Conservation (phyloP, 257 asterid species). For the Cynanchum wilfordii region DNA sequence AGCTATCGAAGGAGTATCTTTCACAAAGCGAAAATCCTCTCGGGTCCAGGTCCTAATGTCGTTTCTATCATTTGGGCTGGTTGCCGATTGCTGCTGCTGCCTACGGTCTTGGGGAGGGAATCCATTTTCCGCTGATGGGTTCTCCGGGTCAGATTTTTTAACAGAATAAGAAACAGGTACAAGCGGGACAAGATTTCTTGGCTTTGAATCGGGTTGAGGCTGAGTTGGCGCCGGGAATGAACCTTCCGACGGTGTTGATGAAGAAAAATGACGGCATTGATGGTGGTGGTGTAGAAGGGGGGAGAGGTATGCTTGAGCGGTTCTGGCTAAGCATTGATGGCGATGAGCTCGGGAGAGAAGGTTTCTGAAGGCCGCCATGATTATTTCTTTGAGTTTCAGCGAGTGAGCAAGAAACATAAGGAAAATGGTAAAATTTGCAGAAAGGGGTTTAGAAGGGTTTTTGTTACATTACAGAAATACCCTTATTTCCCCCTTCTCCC, state of each 20-base stretch:
- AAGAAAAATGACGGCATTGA: constrained; percentile 31
- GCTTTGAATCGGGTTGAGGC: constrained; percentile 22
- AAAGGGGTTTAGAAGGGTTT: constrained; percentile 4
- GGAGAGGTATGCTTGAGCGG: constrained; percentile 27
- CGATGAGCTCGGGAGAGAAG: constrained; percentile 47
- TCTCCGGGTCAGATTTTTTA: constrained; percentile 29
- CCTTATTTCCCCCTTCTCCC: background rate
- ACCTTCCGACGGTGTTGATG: constrained; percentile 29
- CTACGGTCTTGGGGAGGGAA: constrained; percentile 10
- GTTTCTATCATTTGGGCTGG: background rate
- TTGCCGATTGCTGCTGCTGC: constrained; percentile 10
- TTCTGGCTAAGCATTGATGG: constrained; percentile 31
- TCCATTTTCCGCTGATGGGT: constrained; percentile 34
- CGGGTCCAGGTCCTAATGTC: constrained; percentile 48
- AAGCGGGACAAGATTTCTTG: constrained; percentile 35
- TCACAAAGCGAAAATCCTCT: constrained; percentile 76
- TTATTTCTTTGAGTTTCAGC: background rate
- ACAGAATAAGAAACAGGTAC: constrained; percentile 64
- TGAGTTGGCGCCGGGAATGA: constrained; percentile 19
- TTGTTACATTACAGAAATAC: background rate
- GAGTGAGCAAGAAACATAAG: background rate
- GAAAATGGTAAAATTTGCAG: background rate
- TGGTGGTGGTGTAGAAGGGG: constrained; percentile 30
- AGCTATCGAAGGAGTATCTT: constrained; percentile 43
- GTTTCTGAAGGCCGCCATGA: constrained; percentile 57